Base-by-base conservation (phyloP, 1,284 basidiomycete species). In the Macrocystidia cucumis region DNA sequence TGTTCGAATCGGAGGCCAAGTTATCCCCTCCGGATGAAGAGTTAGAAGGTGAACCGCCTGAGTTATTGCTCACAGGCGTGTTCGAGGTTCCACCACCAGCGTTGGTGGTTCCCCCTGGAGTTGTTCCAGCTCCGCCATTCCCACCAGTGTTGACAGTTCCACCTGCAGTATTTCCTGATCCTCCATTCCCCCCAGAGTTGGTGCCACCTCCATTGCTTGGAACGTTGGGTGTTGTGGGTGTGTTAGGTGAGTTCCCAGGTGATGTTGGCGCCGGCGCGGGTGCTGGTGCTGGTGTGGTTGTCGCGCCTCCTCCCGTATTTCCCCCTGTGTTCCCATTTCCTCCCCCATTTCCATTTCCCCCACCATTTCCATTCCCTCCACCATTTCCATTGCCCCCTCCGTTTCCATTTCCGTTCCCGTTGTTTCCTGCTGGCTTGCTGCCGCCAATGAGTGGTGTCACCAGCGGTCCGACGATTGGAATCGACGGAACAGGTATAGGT, bases 221-320 rank as follows among this genome's bases (percentile, higher is more conserved):
- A n/a, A n/a, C n/a, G n/a, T n/a, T n/a, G n/a, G n/a, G n/a, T n/a
- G n/a, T n/a, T n/a, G n/a, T n/a, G n/a, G n/a, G n/a, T n/a, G n/a
- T n/a, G n/a, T n/a, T n/a, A n/a, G n/a, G n/a, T n/a, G n/a, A n/a
- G n/a, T n/a, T n/a, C n/a, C n/a, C n/a, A n/a, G n/a, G n/a, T n/a
- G n/a, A n/a, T n/a, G n/a, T n/a, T n/a, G n/a, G n/a, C n/a, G n/a
- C n/a, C n/a, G n/a, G n/a, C n/a, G n/a, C n/a, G n/a, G n/a, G n/a
- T n/a, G n/a, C n/a, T n/a, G n/a, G n/a, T n/a, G n/a, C n/a, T n/a
- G n/a, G n/a, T n/a, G n/a, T n/a, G n/a, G n/a, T n/a, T n/a, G n/a
- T n/a, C n/a, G n/a, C n/a, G n/a, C 29, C 19, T 30, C 29, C 29
- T 16, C 29, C 29, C 5, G 12, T 30, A 16, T 18, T 30, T 13